phyloP scores from a whole-genome alignment of 768 basidiomycete genomes.

The Tricholoma matsutake region DNA sequence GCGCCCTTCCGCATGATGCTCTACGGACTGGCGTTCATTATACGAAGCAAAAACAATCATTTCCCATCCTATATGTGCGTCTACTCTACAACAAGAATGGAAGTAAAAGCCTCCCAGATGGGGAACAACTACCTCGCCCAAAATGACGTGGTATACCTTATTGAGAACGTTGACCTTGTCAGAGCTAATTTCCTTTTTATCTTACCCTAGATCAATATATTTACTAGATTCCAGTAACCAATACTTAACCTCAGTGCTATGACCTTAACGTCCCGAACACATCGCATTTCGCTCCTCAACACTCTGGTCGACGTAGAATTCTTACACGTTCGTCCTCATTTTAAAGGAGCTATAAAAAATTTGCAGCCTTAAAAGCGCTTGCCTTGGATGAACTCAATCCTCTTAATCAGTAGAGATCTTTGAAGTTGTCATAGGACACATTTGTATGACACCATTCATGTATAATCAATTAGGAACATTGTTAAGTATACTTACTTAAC shows the following conservation, averaged over 20 bases:
- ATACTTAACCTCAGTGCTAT: slow-evolving; percentile 10
- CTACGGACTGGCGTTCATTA: slow-evolving; percentile 81
- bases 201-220: neutral
- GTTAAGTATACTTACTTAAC: neutral
- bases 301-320: slow-evolving; percentile 86
- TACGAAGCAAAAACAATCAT: slow-evolving; percentile 65
- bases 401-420: slow-evolving; percentile 27
- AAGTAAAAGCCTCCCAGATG: slow-evolving; percentile 22
- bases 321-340: slow-evolving; percentile 91
- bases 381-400: slow-evolving; percentile 33
- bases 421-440: slow-evolving; percentile 34
- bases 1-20: slow-evolving; percentile 57
- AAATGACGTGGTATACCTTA: slow-evolving; percentile 4
- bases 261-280: slow-evolving; percentile 13
- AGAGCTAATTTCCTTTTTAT: slow-evolving; percentile 2
- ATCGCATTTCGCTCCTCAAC: slow-evolving; percentile 69
- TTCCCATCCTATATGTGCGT: slow-evolving; percentile 32
- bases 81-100: slow-evolving; percentile 22
- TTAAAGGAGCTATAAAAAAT: slow-evolving; percentile 81
- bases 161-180: neutral
- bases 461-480: neutral
- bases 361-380: slow-evolving; percentile 14
- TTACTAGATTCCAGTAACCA: neutral
- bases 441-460: neutral
- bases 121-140: slow-evolving; percentile 10